phyloP scores from a whole-genome alignment of 495 filamentous ascomycete genomes.

The Lentithecium fluviatile region DNA sequence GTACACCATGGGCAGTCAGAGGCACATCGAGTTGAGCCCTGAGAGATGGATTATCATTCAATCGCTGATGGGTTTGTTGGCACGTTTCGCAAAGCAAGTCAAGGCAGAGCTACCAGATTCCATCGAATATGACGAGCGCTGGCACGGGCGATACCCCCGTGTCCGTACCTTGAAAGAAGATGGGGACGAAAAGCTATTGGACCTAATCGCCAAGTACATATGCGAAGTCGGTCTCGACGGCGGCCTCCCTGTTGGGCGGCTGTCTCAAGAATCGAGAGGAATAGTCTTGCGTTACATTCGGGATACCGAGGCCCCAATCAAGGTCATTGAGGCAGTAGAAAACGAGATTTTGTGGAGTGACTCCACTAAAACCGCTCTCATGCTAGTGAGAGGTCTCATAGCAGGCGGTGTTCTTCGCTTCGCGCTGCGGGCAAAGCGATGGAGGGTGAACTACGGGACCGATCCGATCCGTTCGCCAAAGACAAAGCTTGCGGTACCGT shows the following conservation, averaged over 20 bases:
- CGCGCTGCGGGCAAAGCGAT: conserved; percentile 58
- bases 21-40: conserved; percentile 55
- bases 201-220: conserved; percentile 39
- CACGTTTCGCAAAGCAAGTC: conserved; percentile 34
- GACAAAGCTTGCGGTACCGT: conserved; percentile 67
- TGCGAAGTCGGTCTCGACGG: conserved; percentile 45
- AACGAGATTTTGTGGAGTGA: conserved; percentile 43
- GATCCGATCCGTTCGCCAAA: conserved; percentile 44
- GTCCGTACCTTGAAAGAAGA: conserved; percentile 47
- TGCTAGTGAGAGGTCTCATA: conserved; percentile 62
- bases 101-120: conserved; percentile 37
- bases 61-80: conserved; percentile 51
- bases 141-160: conserved; percentile 45
- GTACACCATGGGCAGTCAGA: conserved; percentile 65
- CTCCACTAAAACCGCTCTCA: conserved; percentile 43
- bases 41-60: conserved; percentile 63
- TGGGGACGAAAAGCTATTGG: conserved; percentile 41
- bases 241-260: conserved; percentile 45
- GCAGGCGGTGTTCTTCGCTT: conserved; percentile 57
- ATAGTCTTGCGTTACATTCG: conserved; percentile 50
- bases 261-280: conserved; percentile 40
- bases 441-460: conserved; percentile 67
- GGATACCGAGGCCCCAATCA: conserved; percentile 31
- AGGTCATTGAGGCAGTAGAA: conserved; percentile 45
- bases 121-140: conserved; percentile 43